Evolutionary conservation across 441 rosid genomes (phyloP).

Genomic region (Adansonia gregorii): DNA sequence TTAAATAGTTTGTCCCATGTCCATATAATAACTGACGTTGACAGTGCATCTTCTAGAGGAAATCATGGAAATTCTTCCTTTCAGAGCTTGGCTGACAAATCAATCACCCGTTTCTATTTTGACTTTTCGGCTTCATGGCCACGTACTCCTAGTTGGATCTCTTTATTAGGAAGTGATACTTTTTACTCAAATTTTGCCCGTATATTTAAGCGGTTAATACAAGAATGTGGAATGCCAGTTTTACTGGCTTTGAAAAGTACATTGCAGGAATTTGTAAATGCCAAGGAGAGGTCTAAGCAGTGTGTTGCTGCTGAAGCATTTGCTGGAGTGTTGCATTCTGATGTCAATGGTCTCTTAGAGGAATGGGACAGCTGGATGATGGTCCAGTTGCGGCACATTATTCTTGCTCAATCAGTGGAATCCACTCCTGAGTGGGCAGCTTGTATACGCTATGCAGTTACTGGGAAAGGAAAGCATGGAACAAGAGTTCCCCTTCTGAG

Average conservation of each 20-base stretch:
- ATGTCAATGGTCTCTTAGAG: constrained; percentile 78
- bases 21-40: constrained; percentile 84
- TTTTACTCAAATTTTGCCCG: constrained; percentile 96
- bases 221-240: constrained; percentile 97
- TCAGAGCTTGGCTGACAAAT: constrained; percentile 94
- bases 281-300: constrained; percentile 97
- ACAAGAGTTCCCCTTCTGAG: constrained; percentile 79
- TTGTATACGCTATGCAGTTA: constrained; percentile 98
- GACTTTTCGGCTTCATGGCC: constrained; percentile 99
- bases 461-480: constrained; percentile 97
- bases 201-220: constrained; percentile 90
- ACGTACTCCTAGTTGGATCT: constrained; percentile 98
- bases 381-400: constrained; percentile 78
- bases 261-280: constrained; percentile 82
- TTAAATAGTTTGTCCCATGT: constrained; percentile 94
- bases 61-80: constrained; percentile 86
- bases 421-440: constrained; percentile 99
- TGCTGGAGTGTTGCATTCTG: constrained; percentile 94
- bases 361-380: constrained; percentile 97
- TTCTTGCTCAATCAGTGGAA: constrained; percentile 91
- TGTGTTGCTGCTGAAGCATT: constrained; percentile 99
- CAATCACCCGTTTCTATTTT: constrained; percentile 94
- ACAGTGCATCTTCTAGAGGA: constrained; percentile 79
- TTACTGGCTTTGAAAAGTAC: constrained; percentile 70
- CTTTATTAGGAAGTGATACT: constrained; percentile 89